A percentile compares a stretch with the other conserved stretches of the same genome.
Evolutionary conservation across 2,329 filamentous ascomycete species (phyloP).

Genomic region (Canariomyces notabilis): DNA sequence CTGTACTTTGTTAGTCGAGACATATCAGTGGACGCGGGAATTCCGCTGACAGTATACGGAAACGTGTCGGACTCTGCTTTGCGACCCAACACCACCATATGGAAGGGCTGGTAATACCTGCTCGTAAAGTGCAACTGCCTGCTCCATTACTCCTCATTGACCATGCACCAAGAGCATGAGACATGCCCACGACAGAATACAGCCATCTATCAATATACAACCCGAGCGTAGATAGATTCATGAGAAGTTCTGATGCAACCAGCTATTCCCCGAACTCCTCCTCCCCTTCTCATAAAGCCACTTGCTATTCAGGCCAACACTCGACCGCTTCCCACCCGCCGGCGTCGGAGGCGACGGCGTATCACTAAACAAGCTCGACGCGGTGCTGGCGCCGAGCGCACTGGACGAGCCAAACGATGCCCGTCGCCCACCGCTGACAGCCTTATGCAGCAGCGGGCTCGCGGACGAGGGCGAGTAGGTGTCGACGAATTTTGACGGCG

Average conservation of each 20-base stretch:
- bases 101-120: too few relatives aligned
- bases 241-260: constrained; percentile 17
- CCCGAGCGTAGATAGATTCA: neutral
- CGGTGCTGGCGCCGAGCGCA: constrained; percentile 46
- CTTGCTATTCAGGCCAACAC: constrained; percentile 79
- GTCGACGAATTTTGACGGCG: constrained; percentile 13
- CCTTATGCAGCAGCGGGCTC: constrained; percentile 64
- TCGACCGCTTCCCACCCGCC: constrained; percentile 59
- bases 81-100: neutral
- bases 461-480: constrained; percentile 40
- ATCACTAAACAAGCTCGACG: constrained; percentile 48
- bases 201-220: neutral
- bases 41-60: too few relatives aligned
- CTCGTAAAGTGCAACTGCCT: too few relatives aligned
- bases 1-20: too few relatives aligned
- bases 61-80: too few relatives aligned
- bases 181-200: neutral
- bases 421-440: constrained; percentile 43
- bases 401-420: constrained; percentile 59
- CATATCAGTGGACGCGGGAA: too few relatives aligned
- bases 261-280: constrained; percentile 43
- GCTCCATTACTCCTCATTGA: neutral
- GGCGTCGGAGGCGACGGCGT: constrained; percentile 66
- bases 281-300: constrained; percentile 88
- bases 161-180: neutral